These are phyloP conservation scores for Sporisorium scitamineum DNA, from an alignment of 1,284 basidiomycete species.

Conservation along the genomic window DNA sequence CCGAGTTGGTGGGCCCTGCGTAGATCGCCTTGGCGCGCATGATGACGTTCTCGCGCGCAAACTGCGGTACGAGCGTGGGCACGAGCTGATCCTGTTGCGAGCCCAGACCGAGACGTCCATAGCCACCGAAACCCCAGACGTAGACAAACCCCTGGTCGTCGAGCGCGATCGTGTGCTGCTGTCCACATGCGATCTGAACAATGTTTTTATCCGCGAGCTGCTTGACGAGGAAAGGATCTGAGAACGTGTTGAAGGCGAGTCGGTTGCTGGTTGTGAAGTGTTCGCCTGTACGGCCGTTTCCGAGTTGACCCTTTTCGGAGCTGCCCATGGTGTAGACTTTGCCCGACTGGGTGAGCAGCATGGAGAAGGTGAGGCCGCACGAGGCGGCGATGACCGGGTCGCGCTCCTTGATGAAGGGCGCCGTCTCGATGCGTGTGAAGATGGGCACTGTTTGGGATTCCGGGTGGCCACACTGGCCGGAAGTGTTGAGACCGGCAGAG, in stretches of 20 bases:
- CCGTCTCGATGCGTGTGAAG: conserved; percentile 77
- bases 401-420: conserved; percentile 71
- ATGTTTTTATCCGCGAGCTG: conserved; percentile 80
- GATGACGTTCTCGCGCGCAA: conserved; percentile 73
- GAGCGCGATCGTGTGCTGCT: conserved; percentile 83
- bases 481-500: conserved; percentile 83
- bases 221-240: conserved; percentile 75
- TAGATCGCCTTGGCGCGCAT: conserved; percentile 78
- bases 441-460: conserved; percentile 76
- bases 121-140: conserved; percentile 73
- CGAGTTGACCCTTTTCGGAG: conserved; percentile 91
- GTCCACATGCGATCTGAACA: conserved; percentile 83
- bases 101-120: conserved; percentile 74
- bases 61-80: conserved; percentile 61
- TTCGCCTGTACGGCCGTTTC: conserved; percentile 89
- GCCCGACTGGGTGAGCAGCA: conserved; percentile 82
- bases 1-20: conserved; percentile 84
- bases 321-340: conserved; percentile 88
- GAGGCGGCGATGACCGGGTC: conserved; percentile 80
- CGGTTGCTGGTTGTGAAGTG: conserved; percentile 86
- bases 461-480: conserved; percentile 86
- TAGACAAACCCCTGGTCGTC: conserved; percentile 81
- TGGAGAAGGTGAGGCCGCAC: conserved; percentile 84
- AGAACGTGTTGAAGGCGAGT: conserved; percentile 82
- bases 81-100: conserved; percentile 80